These are phyloP conservation scores for Colletotrichum camelliae DNA, from an alignment of 2,329 filamentous ascomycete genomes.

Conservation along the genomic window DNA sequence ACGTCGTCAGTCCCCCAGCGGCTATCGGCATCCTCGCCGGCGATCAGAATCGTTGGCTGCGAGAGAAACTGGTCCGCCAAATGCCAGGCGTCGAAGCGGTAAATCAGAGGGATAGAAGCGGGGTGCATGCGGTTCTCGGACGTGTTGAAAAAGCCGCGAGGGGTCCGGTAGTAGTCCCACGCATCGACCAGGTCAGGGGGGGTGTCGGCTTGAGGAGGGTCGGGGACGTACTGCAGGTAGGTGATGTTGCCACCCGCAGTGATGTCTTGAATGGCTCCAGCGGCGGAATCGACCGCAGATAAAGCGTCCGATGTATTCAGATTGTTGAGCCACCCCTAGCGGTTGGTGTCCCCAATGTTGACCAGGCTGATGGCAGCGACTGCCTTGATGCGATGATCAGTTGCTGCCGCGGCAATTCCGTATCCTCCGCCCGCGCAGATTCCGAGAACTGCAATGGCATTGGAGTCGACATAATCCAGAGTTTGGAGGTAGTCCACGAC, in stretches of 20 bases:
- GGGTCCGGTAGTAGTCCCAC: neutral
- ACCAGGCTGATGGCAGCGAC: slow-evolving; percentile 36
- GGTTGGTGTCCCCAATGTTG: slow-evolving; percentile 4
- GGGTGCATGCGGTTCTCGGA: neutral
- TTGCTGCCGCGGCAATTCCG: slow-evolving; percentile 35
- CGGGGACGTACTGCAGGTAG: neutral
- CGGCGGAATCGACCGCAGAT: neutral
- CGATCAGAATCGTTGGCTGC: neutral
- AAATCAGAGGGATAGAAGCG: neutral
- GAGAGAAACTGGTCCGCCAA: neutral
- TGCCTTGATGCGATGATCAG: slow-evolving; percentile 43
- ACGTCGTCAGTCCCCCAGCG: neutral
- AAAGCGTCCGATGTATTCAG: too few relatives aligned
- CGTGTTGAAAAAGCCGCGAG: neutral
- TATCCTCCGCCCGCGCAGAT: slow-evolving; percentile 45
- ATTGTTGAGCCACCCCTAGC: neutral
- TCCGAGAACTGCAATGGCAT: slow-evolving; percentile 41
- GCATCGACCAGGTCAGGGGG: neutral
- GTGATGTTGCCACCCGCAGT: neutral
- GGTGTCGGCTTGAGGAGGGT: neutral
- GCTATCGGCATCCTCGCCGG: neutral
- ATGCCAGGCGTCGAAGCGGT: neutral
- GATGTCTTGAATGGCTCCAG: neutral
- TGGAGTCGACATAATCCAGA: slow-evolving; percentile 31
- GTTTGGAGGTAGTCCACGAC: slow-evolving; percentile 39